phyloP scores from a whole-genome alignment of 1,284 basidiomycete species.

The Singerocomus rubriflavus region DNA sequence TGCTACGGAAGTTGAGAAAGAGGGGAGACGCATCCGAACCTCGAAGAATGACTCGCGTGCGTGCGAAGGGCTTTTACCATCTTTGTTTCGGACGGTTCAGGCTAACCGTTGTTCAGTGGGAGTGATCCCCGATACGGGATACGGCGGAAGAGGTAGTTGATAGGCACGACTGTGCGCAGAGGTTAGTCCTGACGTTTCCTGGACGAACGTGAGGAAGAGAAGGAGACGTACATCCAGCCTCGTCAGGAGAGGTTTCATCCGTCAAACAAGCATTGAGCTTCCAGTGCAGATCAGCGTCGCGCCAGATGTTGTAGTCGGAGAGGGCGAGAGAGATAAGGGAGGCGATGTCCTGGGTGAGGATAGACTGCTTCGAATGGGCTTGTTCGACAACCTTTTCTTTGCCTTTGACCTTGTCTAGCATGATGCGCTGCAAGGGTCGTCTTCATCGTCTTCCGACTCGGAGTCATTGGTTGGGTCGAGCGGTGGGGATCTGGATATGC shows the following conservation, averaged over 20 bases:
- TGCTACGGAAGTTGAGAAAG: conserved; percentile 34
- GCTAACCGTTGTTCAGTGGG: conserved; percentile 13
- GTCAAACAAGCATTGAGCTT: conserved; percentile 39
- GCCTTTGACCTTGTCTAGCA: conserved; percentile 14
- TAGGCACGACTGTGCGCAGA: conserved; percentile 50
- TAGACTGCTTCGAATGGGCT: conserved; percentile 8
- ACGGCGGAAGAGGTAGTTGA: conserved; percentile 48
- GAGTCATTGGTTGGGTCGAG: conserved; percentile 13
- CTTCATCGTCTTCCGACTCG: conserved; percentile 8
- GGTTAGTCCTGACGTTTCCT: background rate
- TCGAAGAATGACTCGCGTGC: conserved; percentile 48
- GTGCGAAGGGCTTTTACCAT: conserved; percentile 55
- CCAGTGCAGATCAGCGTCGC: conserved; percentile 49
- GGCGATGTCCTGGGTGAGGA: conserved; percentile 44
- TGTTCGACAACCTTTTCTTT: conserved; percentile 22
- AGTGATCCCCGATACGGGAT: conserved; percentile 34
- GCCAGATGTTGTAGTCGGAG: conserved; percentile 65
- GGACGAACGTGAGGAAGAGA: background rate
- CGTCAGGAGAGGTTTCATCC: conserved; percentile 18
- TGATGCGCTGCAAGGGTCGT: background rate
- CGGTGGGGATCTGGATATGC: conserved; percentile 9
- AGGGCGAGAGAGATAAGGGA: conserved; percentile 53
- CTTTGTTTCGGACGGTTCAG: conserved; percentile 41
- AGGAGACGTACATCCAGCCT: conserved; percentile 44
- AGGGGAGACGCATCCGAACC: conserved; percentile 53